Conservation (phyloP, 192 early-diverging fungal species). For the Linnemannia elongata region DNA sequence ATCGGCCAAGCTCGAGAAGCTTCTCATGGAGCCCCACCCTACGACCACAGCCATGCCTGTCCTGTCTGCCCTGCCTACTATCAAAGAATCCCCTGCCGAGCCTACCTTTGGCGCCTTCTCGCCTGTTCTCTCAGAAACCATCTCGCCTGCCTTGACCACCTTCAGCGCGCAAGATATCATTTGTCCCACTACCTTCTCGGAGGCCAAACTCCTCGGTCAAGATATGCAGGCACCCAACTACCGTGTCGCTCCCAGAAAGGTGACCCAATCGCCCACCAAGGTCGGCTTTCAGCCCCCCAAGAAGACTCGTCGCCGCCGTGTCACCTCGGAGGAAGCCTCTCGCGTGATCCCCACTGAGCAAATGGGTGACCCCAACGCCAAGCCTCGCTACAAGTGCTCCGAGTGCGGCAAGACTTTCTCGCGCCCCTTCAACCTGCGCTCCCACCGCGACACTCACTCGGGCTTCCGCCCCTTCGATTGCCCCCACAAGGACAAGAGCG, state of each 20-base stretch:
- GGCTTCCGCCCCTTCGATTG: conserved; percentile 72
- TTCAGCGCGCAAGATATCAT: neutral
- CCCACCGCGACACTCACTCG: conserved; percentile 72
- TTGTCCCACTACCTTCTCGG: conserved; percentile 18
- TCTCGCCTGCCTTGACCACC: neutral
- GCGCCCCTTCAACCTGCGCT: conserved; percentile 81
- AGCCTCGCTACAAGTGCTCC: conserved; percentile 44
- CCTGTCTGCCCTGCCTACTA: neutral
- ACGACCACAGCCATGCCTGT: neutral
- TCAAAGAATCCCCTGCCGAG: conserved; percentile 25
- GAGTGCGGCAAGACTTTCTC: conserved; percentile 69
- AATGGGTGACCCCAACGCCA: conserved; percentile 23
- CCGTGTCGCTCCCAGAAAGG: conserved; percentile 45
- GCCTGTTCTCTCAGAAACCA: neutral
- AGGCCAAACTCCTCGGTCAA: conserved; percentile 39
- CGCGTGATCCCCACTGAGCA: conserved; percentile 33
- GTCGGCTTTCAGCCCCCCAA: conserved; percentile 41
- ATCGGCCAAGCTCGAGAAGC: conserved; percentile 24
- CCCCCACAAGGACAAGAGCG: conserved; percentile 29
- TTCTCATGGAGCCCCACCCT: conserved; percentile 12
- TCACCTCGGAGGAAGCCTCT: conserved; percentile 45
- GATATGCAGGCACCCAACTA: conserved; percentile 23
- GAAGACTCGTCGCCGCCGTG: conserved; percentile 38
- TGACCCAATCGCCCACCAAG: conserved; percentile 50
- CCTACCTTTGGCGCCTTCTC: conserved; percentile 8